Evolutionary conservation across 129 eudicot genomes (phyloP).

Genomic region (Saussurea involucrata): DNA sequence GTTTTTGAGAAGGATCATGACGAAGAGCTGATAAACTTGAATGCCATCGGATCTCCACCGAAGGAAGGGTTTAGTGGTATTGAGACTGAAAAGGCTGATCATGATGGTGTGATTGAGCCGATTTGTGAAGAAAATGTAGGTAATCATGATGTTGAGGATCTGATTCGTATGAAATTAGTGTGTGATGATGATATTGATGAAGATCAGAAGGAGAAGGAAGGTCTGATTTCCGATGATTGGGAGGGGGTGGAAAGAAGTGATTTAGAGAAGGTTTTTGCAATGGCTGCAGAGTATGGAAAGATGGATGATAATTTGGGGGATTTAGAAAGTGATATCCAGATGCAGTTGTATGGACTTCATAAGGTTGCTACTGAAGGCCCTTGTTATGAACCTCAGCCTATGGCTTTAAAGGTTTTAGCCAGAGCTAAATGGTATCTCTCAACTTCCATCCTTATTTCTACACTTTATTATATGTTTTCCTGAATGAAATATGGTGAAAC

Average conservation of each 20-base stretch:
- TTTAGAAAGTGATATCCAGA: conserved; percentile 45
- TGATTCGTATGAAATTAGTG: conserved; percentile 11
- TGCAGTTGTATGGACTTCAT: conserved; percentile 78
- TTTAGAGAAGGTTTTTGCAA: conserved; percentile 56
- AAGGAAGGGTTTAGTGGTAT: not conserved
- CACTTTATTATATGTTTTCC: not conserved
- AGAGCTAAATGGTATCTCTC: conserved; percentile 74
- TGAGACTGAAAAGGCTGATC: conserved; percentile 14
- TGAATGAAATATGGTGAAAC: not conserved
- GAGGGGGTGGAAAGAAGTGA: conserved; percentile 86
- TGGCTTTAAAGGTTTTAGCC: conserved; percentile 62
- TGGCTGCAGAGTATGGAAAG: conserved; percentile 50
- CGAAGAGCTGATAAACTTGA: not conserved
- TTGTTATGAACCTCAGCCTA: conserved; percentile 78
- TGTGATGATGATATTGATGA: conserved; percentile 34
- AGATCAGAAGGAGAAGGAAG: conserved; percentile 24
- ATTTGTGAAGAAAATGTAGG: conserved; percentile 7
- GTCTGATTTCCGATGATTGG: conserved; percentile 63
- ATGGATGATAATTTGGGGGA: conserved; percentile 29
- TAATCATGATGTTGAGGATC: not conserved
- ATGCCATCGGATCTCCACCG: not conserved
- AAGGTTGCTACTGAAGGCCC: conserved; percentile 87
- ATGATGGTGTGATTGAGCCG: not conserved
- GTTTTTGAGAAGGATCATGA: not conserved
- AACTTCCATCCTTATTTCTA: conserved; percentile 15